Evolutionary conservation across 83 land plant species (phyloP).

Genomic region (Picea mariana): DNA sequence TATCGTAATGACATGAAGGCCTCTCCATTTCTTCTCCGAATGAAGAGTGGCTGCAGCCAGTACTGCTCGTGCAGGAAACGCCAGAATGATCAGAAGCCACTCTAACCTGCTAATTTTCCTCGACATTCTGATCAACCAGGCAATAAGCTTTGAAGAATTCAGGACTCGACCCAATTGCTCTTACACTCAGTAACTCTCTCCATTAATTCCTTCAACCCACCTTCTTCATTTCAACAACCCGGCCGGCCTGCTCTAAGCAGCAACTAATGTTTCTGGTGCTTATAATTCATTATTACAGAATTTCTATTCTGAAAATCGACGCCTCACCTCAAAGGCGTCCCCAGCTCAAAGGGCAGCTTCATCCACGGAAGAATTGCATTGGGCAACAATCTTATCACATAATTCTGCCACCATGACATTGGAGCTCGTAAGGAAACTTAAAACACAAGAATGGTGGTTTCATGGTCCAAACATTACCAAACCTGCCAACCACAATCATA

Average conservation of each 20-base stretch:
- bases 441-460: background rate
- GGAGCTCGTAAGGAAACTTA: background rate
- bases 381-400: background rate
- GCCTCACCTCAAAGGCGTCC: background rate
- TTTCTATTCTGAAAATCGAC: background rate
- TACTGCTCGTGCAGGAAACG: background rate
- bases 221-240: background rate
- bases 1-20: background rate
- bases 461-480: background rate
- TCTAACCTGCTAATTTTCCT: background rate
- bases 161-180: background rate
- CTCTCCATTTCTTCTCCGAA: slow-evolving; percentile 12
- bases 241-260: background rate
- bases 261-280: background rate
- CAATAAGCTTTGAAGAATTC: background rate
- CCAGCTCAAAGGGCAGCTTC: background rate
- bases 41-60: no score
- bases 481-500: background rate
- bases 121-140: background rate
- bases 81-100: background rate
- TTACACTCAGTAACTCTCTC: background rate
- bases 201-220: background rate
- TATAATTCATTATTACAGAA: background rate
- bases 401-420: background rate
- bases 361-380: background rate